Conservation (phyloP, 2,329 filamentous ascomycete genomes). For the Colletotrichum sp. region DNA sequence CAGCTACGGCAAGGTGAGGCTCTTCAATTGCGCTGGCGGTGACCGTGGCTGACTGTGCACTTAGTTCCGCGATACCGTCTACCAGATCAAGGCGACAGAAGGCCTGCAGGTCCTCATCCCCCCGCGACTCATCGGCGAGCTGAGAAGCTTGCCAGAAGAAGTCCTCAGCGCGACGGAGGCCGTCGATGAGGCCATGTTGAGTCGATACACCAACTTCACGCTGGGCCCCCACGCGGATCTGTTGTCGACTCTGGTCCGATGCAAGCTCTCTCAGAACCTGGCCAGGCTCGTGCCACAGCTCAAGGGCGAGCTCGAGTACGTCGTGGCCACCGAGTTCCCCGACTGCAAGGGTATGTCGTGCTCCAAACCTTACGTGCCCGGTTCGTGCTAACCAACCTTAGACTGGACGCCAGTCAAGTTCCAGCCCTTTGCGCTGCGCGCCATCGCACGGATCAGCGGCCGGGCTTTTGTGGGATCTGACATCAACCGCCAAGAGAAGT, state of each 20-base stretch:
- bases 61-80: conserved; percentile 52
- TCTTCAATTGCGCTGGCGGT: too few relatives aligned
- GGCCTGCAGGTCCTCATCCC: conserved; percentile 53
- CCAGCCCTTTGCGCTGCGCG: conserved; percentile 54
- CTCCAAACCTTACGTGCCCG: not conserved
- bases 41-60: not conserved
- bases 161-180: conserved; percentile 52
- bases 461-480: conserved; percentile 55
- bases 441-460: conserved; percentile 58
- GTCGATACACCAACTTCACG: conserved; percentile 55
- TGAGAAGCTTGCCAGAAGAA: conserved; percentile 53
- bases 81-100: conserved; percentile 56
- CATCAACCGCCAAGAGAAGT: conserved; percentile 55
- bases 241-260: conserved; percentile 47
- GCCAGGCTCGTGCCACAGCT: conserved; percentile 49
- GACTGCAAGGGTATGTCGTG: conserved; percentile 42
- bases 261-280: conserved; percentile 52
- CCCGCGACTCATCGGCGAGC: conserved; percentile 45
- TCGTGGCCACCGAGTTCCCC: conserved; percentile 51
- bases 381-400: conserved; percentile 23
- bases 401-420: conserved; percentile 61
- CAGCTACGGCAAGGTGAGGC: conserved; percentile 51
- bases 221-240: conserved; percentile 50
- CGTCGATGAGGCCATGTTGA: conserved; percentile 54
- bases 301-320: conserved; percentile 50